A percentile compares a stretch with the other conserved stretches of the same genome.
Evolutionary conservation across 2,329 filamentous ascomycete genomes (phyloP).

Genomic region (Fusarium pseudocircinatum): DNA sequence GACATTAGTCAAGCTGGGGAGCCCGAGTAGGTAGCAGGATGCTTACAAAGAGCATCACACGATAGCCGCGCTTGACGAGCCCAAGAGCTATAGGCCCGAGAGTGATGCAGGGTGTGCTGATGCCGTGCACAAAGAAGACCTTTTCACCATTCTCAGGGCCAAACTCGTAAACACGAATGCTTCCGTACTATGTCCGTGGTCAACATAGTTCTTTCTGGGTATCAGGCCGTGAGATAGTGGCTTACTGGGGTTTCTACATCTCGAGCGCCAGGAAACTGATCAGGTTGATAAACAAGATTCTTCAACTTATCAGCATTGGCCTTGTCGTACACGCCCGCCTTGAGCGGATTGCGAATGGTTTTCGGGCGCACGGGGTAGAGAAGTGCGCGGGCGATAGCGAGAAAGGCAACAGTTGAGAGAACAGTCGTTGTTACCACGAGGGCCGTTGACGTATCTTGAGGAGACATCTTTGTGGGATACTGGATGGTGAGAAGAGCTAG

Average conservation of each 20-base stretch:
- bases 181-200: conserved; percentile 65
- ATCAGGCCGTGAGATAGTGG: neutral
- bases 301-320: conserved; percentile 51
- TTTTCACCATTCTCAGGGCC: conserved; percentile 78
- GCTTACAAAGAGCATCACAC: conserved; percentile 80
- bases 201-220: conserved; percentile 8
- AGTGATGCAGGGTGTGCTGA: conserved; percentile 82
- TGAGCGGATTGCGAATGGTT: conserved; percentile 57
- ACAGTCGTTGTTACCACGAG: conserved; percentile 53
- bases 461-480: conserved; percentile 2
- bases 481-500: neutral
- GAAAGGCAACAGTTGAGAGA: conserved; percentile 53
- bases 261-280: conserved; percentile 75
- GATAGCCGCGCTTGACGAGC: conserved; percentile 74
- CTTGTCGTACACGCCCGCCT: conserved; percentile 47
- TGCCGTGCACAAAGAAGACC: conserved; percentile 83
- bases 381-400: conserved; percentile 47
- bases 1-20: neutral
- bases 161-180: conserved; percentile 83
- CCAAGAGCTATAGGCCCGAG: conserved; percentile 72
- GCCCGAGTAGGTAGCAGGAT: conserved; percentile 1
- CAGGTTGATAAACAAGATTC: conserved; percentile 67
- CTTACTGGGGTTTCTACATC: conserved; percentile 74
- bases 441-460: conserved; percentile 36
- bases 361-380: conserved; percentile 54